These are phyloP conservation scores for Papiliotrema flavescens DNA, from an alignment of 1,284 basidiomycete genomes.

Conservation along the genomic window DNA sequence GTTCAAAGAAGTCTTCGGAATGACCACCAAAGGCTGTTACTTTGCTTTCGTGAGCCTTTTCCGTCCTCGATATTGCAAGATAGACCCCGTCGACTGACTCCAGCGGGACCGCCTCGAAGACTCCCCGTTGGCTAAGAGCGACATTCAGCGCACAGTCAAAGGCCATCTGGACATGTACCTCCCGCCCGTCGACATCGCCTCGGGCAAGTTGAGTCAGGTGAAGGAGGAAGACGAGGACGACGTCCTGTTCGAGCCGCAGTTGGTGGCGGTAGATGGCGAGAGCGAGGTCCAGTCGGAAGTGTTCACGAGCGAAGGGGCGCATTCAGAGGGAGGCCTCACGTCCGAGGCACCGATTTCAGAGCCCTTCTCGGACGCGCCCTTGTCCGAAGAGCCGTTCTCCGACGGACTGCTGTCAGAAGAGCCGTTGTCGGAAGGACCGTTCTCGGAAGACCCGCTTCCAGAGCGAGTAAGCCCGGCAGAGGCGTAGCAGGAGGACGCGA, in stretches of 20 bases:
- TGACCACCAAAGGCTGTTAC: slow-evolving; percentile 38
- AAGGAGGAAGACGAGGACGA: slow-evolving; percentile 1
- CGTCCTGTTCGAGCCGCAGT: background rate
- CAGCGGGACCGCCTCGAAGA: slow-evolving; percentile 11
- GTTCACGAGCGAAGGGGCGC: background rate
- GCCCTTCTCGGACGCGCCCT: background rate
- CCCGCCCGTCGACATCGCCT: background rate
- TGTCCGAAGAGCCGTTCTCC: background rate
- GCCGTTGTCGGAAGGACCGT: background rate
- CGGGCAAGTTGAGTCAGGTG: background rate
- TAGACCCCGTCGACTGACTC: background rate
- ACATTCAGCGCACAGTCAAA: slow-evolving; percentile 29
- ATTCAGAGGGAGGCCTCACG: background rate
- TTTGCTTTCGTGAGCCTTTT: slow-evolving; percentile 44
- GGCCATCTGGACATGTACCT: slow-evolving; percentile 46
- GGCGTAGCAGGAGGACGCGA: no score
- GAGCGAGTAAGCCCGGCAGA: no score
- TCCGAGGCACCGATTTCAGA: background rate
- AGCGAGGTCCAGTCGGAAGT: background rate
- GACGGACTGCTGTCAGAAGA: background rate
- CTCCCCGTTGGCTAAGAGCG: slow-evolving; percentile 26
- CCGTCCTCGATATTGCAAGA: no score
- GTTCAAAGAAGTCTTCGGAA: slow-evolving; percentile 45
- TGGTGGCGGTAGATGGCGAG: background rate
- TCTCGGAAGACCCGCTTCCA: background rate